These are phyloP conservation scores for Albizia julibrissin DNA, from an alignment of 306 rosid species.

Conservation along the genomic window DNA sequence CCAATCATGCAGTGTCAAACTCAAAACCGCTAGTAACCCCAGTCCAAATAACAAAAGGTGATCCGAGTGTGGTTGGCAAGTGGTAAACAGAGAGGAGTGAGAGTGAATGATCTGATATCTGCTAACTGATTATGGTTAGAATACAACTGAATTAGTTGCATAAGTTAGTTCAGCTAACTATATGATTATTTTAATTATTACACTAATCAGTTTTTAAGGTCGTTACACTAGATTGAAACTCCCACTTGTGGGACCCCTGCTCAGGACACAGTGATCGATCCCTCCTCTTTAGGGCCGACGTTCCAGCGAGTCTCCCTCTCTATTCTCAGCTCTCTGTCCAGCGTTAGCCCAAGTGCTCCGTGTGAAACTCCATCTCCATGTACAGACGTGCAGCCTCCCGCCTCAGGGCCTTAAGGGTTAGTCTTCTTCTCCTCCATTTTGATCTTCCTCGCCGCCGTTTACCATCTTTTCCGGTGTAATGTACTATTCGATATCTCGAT, in stretches of 20 bases:
- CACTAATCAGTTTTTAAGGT: not conserved
- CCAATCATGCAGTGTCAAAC: not conserved
- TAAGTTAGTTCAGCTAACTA: no score
- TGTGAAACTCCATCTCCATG: conserved; percentile 28
- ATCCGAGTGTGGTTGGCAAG: not conserved
- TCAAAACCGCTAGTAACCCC: not conserved
- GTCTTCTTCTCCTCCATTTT: conserved; percentile 16
- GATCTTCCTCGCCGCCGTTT: not conserved
- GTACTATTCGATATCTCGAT: not conserved
- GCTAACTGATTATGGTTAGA: no score
- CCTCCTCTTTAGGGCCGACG: not conserved
- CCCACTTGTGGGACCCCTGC: not conserved
- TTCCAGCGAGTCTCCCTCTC: not conserved
- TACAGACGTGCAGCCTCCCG: conserved; percentile 67
- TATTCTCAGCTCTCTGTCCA: not conserved
- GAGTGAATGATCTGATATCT: no score
- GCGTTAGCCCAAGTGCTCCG: not conserved
- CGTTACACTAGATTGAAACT: not conserved
- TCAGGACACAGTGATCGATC: not conserved
- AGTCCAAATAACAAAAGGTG: not conserved
- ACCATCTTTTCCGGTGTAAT: not conserved
- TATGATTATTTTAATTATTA: no score
- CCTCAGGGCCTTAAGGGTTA: conserved; percentile 61
- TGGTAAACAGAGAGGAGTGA: no score
- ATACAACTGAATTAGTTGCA: no score